phyloP scores from a whole-genome alignment of 2,329 filamentous ascomycete genomes.

The Fusarium sp. region DNA sequence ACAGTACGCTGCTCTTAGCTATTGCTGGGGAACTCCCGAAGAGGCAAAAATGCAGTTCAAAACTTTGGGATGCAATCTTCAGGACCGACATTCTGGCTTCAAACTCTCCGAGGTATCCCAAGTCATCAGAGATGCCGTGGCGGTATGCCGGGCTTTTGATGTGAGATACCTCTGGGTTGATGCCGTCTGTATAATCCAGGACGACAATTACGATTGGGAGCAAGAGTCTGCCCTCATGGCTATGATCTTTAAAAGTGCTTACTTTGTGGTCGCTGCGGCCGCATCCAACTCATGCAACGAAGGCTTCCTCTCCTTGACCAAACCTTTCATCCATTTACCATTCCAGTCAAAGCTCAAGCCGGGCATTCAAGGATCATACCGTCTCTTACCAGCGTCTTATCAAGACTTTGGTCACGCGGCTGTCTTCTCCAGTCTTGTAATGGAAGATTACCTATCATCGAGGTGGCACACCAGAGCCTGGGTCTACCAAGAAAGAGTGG shows the following conservation, averaged over 20 bases:
- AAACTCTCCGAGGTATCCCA: background rate
- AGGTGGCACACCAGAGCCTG: background rate
- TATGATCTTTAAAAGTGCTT: background rate
- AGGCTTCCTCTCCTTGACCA: slow-evolving; percentile 9
- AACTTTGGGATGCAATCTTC: background rate
- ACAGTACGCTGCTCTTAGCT: slow-evolving; percentile 6
- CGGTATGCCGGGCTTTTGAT: background rate
- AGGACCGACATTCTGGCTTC: background rate
- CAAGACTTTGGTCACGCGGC: background rate
- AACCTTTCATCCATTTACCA: background rate
- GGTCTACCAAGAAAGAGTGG: background rate
- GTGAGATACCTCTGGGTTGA: slow-evolving; percentile 16
- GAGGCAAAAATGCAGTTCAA: background rate
- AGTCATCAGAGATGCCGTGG: background rate
- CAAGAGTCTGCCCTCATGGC: slow-evolving; percentile 3
- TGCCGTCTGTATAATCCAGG: slow-evolving; percentile 12
- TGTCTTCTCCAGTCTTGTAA: background rate
- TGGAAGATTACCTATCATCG: background rate
- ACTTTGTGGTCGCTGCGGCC: background rate
- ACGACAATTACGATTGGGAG: slow-evolving; percentile 17
- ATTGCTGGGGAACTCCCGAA: slow-evolving; percentile 11
- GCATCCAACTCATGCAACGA: background rate
- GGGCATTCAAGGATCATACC: background rate
- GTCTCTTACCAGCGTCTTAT: background rate
- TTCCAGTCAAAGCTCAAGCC: background rate